Evolutionary conservation across 257 asterid species (phyloP).

Genomic region (Phtheirospermum japonicum): DNA sequence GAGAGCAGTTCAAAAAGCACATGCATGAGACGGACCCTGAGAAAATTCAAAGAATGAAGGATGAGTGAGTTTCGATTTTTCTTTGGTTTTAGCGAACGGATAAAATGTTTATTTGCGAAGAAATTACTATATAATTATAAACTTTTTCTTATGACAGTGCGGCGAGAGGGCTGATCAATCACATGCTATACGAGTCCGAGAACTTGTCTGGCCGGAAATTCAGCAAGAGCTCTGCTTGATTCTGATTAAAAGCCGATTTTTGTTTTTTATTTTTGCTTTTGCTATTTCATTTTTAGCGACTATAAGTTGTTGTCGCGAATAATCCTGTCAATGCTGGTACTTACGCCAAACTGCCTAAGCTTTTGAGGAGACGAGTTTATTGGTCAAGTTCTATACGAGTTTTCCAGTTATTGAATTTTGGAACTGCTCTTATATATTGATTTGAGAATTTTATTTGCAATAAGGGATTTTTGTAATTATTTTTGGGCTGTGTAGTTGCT

Average conservation of each 20-base stretch:
- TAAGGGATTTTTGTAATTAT: too few species aligned
- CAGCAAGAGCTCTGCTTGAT: conserved; percentile 42
- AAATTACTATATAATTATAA: too few species aligned
- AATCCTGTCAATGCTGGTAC: not conserved
- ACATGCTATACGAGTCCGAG: conserved; percentile 84
- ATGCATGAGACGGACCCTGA: conserved; percentile 94
- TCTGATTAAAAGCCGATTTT: conserved; percentile 15
- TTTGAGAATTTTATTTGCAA: too few species aligned
- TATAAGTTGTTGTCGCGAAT: not conserved
- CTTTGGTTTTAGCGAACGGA: not conserved
- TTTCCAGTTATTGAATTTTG: conserved; percentile 5
- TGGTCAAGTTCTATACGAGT: conserved; percentile 37
- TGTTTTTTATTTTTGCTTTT: not conserved
- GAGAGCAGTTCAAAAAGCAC: conserved; percentile 78
- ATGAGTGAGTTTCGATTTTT: conserved; percentile 53
- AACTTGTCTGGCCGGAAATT: conserved; percentile 67
- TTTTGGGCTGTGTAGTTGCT: too few species aligned
- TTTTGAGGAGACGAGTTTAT: not conserved
- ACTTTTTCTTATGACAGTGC: conserved; percentile 52
- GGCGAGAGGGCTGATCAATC: conserved; percentile 88
- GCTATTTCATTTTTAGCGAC: not conserved
- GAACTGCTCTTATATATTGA: too few species aligned
- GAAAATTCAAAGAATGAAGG: conserved; percentile 77
- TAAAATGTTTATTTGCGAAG: not conserved
- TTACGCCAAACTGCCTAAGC: not conserved